Evolutionary conservation across 306 rosid genomes (phyloP), one percentile per base, ranked within the genome.

Genomic region (Vicia villosa): DNA sequence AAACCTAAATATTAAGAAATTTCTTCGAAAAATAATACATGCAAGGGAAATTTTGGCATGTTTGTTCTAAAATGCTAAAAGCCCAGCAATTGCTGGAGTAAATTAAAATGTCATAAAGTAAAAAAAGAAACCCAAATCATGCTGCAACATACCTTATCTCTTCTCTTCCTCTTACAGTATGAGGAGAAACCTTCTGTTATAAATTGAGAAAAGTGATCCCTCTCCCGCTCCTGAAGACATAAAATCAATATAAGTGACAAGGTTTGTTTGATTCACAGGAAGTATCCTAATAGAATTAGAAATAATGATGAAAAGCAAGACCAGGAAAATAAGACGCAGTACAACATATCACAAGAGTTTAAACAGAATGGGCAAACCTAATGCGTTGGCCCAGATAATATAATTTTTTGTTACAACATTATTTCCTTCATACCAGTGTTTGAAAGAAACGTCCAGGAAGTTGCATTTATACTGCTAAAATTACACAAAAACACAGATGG

Each of bases 161-260:
- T 86, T 84, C 99, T 94, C 86, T 94, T 94, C 88, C 99, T 87
- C 85, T 88, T 94, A 69, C 99, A 91, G 79, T 94, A 94, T 58
- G 97, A 84, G 32, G 88, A 87, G 83, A 94, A 94, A 32, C 97
- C 96, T 83, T 94, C 99, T 6, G 95, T 94, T 76, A 89, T 79
- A 67, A 94, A 94, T 68, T 88, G 92, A 69, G 96, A 91, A 79
- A 87, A 94, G 79, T 94, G 97, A 55, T 91, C 99, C 70, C 96
- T 83, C 80, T 94, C 99, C 42, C 69, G 85, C 83, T 94, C 99
- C 99, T 94, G 85, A 28, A 74, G 32, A 77, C 37, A 63, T 22
- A 74, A 41, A 77, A 43, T 37, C 24, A 59, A 50, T 2, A 12
- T 34, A 38, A 8, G 41, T 28, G 40, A 54, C 15, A 12, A 54